A percentile compares a stretch with the other conserved stretches of the same genome.
Evolutionary conservation across 2,329 filamentous ascomycete genomes (phyloP).

Genomic region (Trichoderma pleuroti): DNA sequence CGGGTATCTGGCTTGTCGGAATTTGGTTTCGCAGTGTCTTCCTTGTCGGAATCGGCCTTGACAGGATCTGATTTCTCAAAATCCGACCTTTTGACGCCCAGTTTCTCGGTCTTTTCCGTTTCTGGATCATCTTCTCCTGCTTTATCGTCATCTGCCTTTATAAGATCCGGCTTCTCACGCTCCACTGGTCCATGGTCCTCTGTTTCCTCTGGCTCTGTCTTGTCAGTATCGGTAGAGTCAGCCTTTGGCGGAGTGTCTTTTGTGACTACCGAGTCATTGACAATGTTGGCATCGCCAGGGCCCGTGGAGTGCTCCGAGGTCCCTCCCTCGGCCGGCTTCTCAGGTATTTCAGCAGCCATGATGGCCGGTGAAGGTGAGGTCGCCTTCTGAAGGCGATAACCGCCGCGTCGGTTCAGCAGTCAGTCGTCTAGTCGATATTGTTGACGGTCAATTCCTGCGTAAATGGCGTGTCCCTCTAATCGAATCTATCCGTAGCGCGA

Average conservation of each 20-base stretch:
- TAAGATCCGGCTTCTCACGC: neutral
- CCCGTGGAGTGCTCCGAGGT: neutral
- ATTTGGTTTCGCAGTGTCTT: neutral
- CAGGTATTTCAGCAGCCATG: neutral
- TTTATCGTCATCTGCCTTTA: neutral
- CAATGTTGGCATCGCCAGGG: neutral
- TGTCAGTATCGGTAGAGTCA: neutral
- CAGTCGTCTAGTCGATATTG: neutral
- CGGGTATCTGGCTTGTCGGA: neutral
- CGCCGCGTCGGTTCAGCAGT: neutral
- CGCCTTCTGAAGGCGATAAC: constrained; percentile 16
- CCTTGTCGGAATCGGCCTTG: neutral
- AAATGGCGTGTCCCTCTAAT: neutral
- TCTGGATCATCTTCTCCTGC: neutral
- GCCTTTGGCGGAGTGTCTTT: neutral
- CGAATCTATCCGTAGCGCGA: neutral
- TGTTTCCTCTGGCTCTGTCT: neutral
- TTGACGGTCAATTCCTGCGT: neutral
- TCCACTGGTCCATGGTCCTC: neutral
- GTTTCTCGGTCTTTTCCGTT: neutral
- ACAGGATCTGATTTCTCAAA: neutral
- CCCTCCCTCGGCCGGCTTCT: neutral
- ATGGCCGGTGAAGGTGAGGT: constrained; percentile 18
- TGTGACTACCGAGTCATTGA: neutral
- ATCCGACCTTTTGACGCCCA: neutral